These are phyloP conservation scores for Podosphaera xanthii DNA, from an alignment of 2,329 filamentous ascomycete genomes.

Conservation along the genomic window DNA sequence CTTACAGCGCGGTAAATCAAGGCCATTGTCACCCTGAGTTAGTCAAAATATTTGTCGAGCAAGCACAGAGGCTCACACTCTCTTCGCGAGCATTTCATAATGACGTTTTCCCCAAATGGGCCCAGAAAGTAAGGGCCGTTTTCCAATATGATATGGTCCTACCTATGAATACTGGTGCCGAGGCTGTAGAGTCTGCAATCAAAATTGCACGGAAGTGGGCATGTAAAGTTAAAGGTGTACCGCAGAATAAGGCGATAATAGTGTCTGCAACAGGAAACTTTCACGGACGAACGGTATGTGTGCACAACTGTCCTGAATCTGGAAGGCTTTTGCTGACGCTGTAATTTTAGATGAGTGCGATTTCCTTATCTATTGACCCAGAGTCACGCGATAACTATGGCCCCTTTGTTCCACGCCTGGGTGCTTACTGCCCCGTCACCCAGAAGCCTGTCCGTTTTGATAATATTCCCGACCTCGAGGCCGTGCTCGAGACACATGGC, in stretches of 20 bases:
- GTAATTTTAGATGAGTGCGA: conserved; percentile 48
- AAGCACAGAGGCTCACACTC: conserved; percentile 72
- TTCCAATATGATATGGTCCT: conserved; percentile 96
- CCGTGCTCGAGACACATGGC: conserved; percentile 57
- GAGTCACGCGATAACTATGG: conserved; percentile 91
- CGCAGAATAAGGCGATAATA: conserved; percentile 60
- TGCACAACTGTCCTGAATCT: neutral
- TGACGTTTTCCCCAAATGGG: conserved; percentile 91
- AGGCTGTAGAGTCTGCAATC: conserved; percentile 86
- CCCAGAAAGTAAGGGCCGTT: conserved; percentile 67
- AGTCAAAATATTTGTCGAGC: conserved; percentile 70
- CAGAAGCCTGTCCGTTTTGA: conserved; percentile 62
- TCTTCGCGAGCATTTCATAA: conserved; percentile 95
- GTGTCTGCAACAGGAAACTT: conserved; percentile 83
- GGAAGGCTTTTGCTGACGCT: conserved; percentile 1
- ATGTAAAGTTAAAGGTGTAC: conserved; percentile 85
- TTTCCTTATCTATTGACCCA: conserved; percentile 84
- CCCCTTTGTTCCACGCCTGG: conserved; percentile 77
- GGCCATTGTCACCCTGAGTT: conserved; percentile 95
- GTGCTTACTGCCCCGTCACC: conserved; percentile 52
- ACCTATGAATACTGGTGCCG: conserved; percentile 94
- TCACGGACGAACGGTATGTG: conserved; percentile 71
- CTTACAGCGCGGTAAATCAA: conserved; percentile 95
- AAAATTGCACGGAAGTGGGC: conserved; percentile 97
- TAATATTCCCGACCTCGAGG: conserved; percentile 58